These are phyloP conservation scores for Stephanodiscus triporus DNA, from an alignment of 108 stramenopile species.

Conservation along the genomic window DNA sequence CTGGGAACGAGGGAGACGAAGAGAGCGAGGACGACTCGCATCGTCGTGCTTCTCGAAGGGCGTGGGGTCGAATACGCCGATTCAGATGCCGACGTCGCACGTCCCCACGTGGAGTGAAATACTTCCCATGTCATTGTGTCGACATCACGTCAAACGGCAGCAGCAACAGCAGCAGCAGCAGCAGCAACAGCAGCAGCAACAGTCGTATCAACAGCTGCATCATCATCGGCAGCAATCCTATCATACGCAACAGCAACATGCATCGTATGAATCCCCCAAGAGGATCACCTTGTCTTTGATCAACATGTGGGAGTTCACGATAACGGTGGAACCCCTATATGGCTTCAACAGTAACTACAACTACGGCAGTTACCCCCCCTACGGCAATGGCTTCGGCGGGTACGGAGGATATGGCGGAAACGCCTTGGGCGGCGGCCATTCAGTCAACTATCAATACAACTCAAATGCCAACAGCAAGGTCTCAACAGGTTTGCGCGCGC, in stretches of 20 bases:
- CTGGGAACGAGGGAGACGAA: background rate
- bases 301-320: conserved; percentile 81
- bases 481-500: conserved; percentile 42
- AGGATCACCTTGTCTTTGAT: conserved; percentile 58
- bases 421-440: background rate
- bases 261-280: background rate
- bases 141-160: background rate
- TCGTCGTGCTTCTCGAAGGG: background rate
- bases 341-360: background rate
- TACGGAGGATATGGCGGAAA: background rate
- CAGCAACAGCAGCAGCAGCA: background rate
- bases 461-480: background rate
- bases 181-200: background rate
- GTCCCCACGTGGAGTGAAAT: conserved; percentile 43
- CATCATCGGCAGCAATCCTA: background rate
- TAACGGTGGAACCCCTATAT: conserved; percentile 51
- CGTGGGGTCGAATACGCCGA: background rate
- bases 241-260: background rate
- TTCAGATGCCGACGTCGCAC: conserved; percentile 28
- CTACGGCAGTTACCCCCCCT: conserved; percentile 8
- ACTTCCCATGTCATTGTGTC: conserved; percentile 22
- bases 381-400: background rate
- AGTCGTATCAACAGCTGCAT: background rate
- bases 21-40: too few relatives aligned
- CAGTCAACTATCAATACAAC: background rate